Base-by-base conservation (phyloP, 306 rosid genomes). In the Pueraria montana region DNA sequence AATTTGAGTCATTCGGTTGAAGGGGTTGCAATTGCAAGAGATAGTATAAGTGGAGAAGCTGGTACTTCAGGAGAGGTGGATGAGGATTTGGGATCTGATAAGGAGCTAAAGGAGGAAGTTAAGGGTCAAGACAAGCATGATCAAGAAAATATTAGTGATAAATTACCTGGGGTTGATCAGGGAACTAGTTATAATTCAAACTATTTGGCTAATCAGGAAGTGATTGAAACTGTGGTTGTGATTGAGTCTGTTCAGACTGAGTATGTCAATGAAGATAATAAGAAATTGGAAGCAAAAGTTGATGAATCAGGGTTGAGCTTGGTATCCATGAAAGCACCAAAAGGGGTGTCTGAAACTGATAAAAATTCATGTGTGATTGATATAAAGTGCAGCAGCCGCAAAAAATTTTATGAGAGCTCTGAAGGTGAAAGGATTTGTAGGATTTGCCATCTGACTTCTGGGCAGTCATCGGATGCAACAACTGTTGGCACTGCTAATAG, bases 401-500 rank as follows among this genome's bases (percentile, higher is more conserved):
- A 77, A 76, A 87, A 82, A 23, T 83, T 68, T 52, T 74, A 62
- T 58, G 96, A 88, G 67, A 82, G 36, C 59, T 65, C 84, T 74
- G 94, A 95, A 43, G 91, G 88, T 49, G 98, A 96, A 82, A 90
- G 68, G 77, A 85, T 93, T 74, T 96, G 99, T 86, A 92, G 99
- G 92, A 96, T 96, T 84, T 96, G 99, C 87, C 94, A 92, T 76
- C 84, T 96, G 82, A 73, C 84, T 80, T 85, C 97, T 10, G 92
- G 87, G 56, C 97, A 84, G 72, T 61, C 91, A 1, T 89, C 91
- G 7, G 92, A 90, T 40, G 83, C 80, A 72, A 78, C 84, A 23
- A 50, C 53, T 53, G 79, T 65, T 68, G 75, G 73, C 72, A 63
- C 72, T 72, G 77, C 79, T 80, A 66, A 11, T 49, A 73, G 48